Evolutionary conservation across 352 stramenopile genomes (phyloP).

Genomic region (Albugo candida): DNA sequence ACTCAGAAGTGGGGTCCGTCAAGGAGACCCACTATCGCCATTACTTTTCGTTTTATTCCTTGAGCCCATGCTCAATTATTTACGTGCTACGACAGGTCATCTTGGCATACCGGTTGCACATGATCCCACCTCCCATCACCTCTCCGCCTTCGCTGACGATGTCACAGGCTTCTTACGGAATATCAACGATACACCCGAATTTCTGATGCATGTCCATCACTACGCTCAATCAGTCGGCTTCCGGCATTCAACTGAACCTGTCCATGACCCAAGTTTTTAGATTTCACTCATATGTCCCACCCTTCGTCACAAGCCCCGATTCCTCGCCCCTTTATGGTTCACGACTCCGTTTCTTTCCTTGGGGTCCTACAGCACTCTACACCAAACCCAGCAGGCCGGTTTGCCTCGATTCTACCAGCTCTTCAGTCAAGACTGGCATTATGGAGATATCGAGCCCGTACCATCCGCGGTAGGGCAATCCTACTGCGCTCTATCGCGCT

Average conservation of each 20-base stretch:
- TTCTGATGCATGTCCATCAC: constrained; percentile 7
- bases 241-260: constrained; percentile 3
- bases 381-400: not conserved
- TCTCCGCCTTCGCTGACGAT: constrained; percentile 12
- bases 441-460: not conserved
- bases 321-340: not conserved
- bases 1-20: not conserved
- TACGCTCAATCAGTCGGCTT: constrained; percentile 4
- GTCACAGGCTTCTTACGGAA: constrained; percentile 4
- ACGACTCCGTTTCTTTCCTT: constrained; percentile 5
- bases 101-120: constrained; percentile 1
- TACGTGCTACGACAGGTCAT: not conserved
- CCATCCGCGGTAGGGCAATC: not conserved
- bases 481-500: too few relatives aligned
- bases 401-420: not conserved
- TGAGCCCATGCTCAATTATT: not conserved
- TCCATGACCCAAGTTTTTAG: constrained; percentile 5
- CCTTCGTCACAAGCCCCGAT: not conserved
- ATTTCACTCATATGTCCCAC: not conserved
- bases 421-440: not conserved
- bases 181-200: not conserved
- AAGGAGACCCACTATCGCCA: not conserved
- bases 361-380: constrained; percentile 1
- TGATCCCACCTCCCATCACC: not conserved
- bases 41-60: constrained; percentile 1